A percentile compares a stretch with the other conserved stretches of the same genome.
Conservation (phyloP, 2,329 filamentous ascomycete genomes). For the Knoxdaviesia capensis region DNA sequence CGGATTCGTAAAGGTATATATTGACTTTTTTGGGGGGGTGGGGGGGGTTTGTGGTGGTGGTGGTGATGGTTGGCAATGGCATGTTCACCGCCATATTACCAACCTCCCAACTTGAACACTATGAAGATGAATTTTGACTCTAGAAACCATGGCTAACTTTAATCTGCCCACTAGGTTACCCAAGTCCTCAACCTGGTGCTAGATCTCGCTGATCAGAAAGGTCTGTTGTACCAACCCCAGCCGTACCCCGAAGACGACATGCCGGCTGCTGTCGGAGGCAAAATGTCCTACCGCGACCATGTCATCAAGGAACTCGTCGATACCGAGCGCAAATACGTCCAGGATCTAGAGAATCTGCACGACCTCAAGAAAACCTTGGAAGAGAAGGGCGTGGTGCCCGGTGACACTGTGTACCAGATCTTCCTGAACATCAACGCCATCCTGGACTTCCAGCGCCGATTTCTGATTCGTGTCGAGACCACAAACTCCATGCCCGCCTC, state of each 20-base stretch:
- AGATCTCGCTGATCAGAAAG: slow-evolving; percentile 62
- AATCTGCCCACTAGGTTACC: slow-evolving; percentile 33
- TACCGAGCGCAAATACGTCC: slow-evolving; percentile 93
- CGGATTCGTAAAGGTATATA: slow-evolving; percentile 74
- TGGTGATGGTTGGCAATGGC: background rate
- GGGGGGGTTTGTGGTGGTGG: no score
- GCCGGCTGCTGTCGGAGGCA: slow-evolving; percentile 29
- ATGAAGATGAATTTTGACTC: background rate
- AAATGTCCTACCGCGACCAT: slow-evolving; percentile 62
- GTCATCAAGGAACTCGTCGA: slow-evolving; percentile 83
- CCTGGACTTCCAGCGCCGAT: slow-evolving; percentile 85
- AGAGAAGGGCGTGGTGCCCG: slow-evolving; percentile 69
- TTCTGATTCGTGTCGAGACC: slow-evolving; percentile 88
- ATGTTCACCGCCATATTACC: background rate
- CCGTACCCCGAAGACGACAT: slow-evolving; percentile 33
- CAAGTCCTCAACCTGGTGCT: slow-evolving; percentile 85
- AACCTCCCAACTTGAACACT: background rate
- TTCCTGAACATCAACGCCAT: slow-evolving; percentile 93
- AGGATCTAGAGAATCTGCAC: slow-evolving; percentile 87
- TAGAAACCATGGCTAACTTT: background rate
- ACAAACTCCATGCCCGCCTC: slow-evolving; percentile 65
- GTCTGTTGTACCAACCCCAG: slow-evolving; percentile 44
- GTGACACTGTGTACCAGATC: slow-evolving; percentile 81
- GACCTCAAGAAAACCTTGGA: slow-evolving; percentile 80
- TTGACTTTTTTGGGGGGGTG: background rate